Evolutionary conservation across 345 rosid species (phyloP), one percentile per base, ranked within the genome.

Genomic region (Bruguiera parviflora): DNA sequence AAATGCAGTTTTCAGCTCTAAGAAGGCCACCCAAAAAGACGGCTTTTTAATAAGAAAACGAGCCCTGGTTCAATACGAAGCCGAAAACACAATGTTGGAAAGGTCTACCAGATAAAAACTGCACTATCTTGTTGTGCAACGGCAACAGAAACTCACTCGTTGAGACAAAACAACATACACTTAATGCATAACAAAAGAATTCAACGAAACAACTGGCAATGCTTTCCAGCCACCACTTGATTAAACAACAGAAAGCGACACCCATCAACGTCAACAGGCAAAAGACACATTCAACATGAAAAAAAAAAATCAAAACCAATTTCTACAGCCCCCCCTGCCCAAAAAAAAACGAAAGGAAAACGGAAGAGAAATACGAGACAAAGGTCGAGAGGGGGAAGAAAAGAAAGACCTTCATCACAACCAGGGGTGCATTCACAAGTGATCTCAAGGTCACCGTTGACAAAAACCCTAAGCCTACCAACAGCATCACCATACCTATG

Each of bases 401-500:
- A 49, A 71, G 64, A 72, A 74, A 69, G 84, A 96, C 99, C 99
- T 96, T 96, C 98, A 57, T 92, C 78, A 76, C 99, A 96, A 80
- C 98, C 99, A 25, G 96, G 98, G 28, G 98, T 89, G 89, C 99
- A 96, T 82, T 96, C 96, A 71, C 99, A 96, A 73, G 87, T 79
- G 88, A 92, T 92, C 71, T 86, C 96, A 69, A 96, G 98, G 65
- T 92, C 94, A 71, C 99, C 98, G 73, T 73, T 92, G 64, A 81
- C 75, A 82, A 88, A 89, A 96, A 96, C 98, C 98, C 96, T 96
- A 90, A 96, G 97, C 68, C 86, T 83, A 31, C 98, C 99, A 72
- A 96, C 99, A 62, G 98, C 99, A 75, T 96, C 99, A 76, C 99
- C 98, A 78, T 96, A 96, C 29, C 95, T 84, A 77, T 88, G 98